Evolutionary conservation across 2,329 filamentous ascomycete genomes (phyloP), one percentile per base, ranked within the genome.

Genomic region (Dactylellina haptotyla): DNA sequence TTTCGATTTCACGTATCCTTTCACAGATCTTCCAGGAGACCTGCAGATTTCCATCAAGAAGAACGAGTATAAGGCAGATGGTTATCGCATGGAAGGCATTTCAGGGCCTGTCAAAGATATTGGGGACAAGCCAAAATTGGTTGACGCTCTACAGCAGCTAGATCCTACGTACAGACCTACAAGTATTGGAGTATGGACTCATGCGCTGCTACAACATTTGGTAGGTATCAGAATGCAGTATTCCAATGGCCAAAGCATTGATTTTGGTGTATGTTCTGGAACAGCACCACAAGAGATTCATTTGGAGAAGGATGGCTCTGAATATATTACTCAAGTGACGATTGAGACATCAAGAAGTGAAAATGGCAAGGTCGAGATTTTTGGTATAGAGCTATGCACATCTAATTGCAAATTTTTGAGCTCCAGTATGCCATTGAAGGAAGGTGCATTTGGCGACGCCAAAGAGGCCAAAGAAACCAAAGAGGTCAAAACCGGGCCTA

Each of bases 51-150:
- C 28, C 16, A 53, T 53, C 25, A 34, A 53, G 23, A 30, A 9
- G 3, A 53, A 30, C 9, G 18, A 3, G 4, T 39, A 56, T 25
- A 56, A 56, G 18, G 51, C 28, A 9, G 51, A 56, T 3, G 30
- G 39, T 56, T 56, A 56, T n/a, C 30, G 28, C 9, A 37, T 56
- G 51, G 28, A 56, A 56, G 51, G 51, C n/a, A 12, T 37, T 4
- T 28, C n/a, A 4, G 51, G 51, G 3, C 12, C 37, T 12, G 14
- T 25, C 28, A 16, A 56, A 39, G 32, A n/a, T 5, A 39, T 56
- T 3, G 14, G 39, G 12, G 18, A 28, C 2, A 39, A 16, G 9
- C 28, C 51, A 6, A 39, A 37, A 25, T 3, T 39, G 3, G 9
- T 56, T 32, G 39, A 41, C 16, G 3, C 18, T 28, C 51, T 56